phyloP scores from a whole-genome alignment of 805 yeast genomes.

The Monosporozyma solicola region DNA sequence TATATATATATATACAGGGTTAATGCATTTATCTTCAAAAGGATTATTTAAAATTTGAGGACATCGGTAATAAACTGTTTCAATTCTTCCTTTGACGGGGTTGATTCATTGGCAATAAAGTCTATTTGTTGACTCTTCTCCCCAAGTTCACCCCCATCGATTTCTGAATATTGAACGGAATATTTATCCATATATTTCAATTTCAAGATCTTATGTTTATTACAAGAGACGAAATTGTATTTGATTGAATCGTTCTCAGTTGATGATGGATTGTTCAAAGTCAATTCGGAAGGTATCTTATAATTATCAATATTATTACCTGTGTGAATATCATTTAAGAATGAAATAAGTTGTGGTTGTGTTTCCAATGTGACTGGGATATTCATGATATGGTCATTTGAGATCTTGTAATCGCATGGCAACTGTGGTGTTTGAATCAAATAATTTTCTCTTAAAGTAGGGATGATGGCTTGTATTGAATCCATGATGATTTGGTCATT shows the following conservation, averaged over 20 bases:
- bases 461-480: constrained; percentile 18
- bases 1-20: background rate
- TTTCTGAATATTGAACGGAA: constrained; percentile 24
- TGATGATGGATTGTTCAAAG: background rate
- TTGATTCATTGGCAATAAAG: constrained; percentile 17
- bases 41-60: constrained; percentile 1
- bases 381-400: constrained; percentile 3
- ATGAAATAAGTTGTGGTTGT: constrained; percentile 10
- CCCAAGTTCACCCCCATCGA: constrained; percentile 22
- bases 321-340: background rate
- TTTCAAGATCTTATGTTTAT: constrained; percentile 19
- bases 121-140: constrained; percentile 24
- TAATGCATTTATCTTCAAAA: background rate
- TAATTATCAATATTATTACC: background rate
- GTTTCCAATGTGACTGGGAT: constrained; percentile 22
- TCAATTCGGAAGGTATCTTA: constrained; percentile 5
- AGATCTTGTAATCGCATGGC: constrained; percentile 18
- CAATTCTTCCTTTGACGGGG: constrained; percentile 4
- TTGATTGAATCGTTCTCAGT: constrained; percentile 4
- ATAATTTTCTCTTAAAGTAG: constrained; percentile 12
- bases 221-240: constrained; percentile 18
- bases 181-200: constrained; percentile 23
- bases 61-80: constrained; percentile 7
- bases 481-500: constrained; percentile 16
- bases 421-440: constrained; percentile 21